phyloP scores from a whole-genome alignment of 2,329 filamentous ascomycete species.

The Neopestalotiopsis rosae region DNA sequence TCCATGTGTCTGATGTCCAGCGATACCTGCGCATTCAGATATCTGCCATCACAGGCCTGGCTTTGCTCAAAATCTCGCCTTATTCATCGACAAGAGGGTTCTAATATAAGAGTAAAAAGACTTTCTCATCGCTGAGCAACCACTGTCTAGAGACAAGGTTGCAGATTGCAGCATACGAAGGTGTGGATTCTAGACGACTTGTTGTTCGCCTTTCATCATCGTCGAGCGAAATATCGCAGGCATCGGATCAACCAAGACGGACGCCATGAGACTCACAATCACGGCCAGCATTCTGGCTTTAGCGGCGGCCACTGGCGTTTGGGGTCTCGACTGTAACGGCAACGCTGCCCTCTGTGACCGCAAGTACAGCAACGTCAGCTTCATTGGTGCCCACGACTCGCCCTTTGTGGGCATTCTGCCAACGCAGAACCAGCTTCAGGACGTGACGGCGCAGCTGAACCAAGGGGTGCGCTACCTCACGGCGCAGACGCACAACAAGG shows the following conservation, averaged over 20 bases:
- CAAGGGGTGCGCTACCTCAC: constrained; percentile 69
- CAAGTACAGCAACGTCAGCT: constrained; percentile 64
- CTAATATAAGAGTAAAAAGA: neutral
- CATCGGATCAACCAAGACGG: neutral
- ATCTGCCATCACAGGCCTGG: neutral
- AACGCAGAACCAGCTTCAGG: constrained; percentile 65
- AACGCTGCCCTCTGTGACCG: constrained; percentile 59
- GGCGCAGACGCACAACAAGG: constrained; percentile 64
- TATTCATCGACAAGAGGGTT: neutral
- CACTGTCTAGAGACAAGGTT: neutral
- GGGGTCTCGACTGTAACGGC: constrained; percentile 58
- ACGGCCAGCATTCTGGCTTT: constrained; percentile 15
- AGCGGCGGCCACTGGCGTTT: constrained; percentile 26
- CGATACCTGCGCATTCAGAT: neutral
- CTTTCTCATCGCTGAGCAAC: neutral
- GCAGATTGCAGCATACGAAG: neutral
- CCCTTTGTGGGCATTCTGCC: constrained; percentile 64
- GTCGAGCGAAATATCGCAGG: neutral
- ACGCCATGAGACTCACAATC: neutral
- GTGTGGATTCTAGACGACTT: neutral
- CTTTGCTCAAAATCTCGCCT: neutral
- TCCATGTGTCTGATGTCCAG: neutral
- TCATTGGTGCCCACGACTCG: constrained; percentile 69
- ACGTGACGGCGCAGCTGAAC: constrained; percentile 62
- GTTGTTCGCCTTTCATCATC: neutral